phyloP scores from a whole-genome alignment of 345 rosid genomes.

The Reutealis trisperma region DNA sequence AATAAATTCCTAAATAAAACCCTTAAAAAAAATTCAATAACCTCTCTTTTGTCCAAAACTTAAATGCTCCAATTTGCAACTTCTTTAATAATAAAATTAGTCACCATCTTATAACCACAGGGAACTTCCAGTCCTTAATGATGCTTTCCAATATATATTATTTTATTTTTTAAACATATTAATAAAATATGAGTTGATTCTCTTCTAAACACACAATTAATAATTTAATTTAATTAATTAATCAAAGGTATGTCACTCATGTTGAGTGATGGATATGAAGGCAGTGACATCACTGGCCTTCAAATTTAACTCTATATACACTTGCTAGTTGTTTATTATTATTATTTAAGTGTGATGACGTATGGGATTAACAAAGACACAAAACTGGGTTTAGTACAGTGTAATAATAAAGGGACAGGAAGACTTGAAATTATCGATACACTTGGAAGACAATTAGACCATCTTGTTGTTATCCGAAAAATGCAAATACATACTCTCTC shows the following conservation, averaged over 20 bases:
- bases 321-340: not conserved
- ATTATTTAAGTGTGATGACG: not conserved
- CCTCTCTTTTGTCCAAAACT: not conserved
- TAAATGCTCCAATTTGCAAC: not conserved
- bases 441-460: slow-evolving; percentile 29
- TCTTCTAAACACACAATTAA: slow-evolving; percentile 13
- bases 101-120: slow-evolving; percentile 15
- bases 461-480: no score
- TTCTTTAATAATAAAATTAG: slow-evolving; percentile 14
- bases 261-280: slow-evolving; percentile 17
- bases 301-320: slow-evolving; percentile 1
- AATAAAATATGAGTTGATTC: slow-evolving; percentile 30
- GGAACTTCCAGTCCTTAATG: slow-evolving; percentile 1
- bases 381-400: not conserved
- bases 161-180: not conserved
- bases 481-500: no score
- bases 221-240: not conserved
- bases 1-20: not conserved
- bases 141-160: slow-evolving; percentile 21
- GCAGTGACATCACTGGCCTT: slow-evolving; percentile 33
- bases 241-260: not conserved
- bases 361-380: not conserved
- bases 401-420: slow-evolving; percentile 16
- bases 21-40: not conserved
- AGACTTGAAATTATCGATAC: slow-evolving; percentile 33